Evolutionary conservation across 1,284 basidiomycete genomes (phyloP).

Genomic region (Agroathelia rolfsii): DNA sequence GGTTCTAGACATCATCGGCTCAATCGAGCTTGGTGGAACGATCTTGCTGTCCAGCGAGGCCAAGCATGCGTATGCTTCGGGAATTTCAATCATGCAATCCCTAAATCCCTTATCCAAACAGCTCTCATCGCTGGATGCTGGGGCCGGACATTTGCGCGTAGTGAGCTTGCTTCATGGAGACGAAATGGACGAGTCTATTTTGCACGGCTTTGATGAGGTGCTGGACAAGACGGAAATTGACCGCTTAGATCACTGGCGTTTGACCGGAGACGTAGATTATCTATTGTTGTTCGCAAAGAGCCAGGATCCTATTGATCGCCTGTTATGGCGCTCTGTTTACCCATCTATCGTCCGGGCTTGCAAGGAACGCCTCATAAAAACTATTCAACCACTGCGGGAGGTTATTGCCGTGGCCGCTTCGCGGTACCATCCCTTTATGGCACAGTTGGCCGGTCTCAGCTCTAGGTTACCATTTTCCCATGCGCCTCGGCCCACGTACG

Average conservation of each 20-base stretch:
- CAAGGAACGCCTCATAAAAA: constrained; percentile 34
- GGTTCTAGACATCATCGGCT: background rate
- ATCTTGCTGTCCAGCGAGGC: constrained; percentile 71
- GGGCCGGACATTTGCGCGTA: constrained; percentile 26
- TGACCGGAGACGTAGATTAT: constrained; percentile 40
- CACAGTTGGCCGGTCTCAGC: constrained; percentile 57
- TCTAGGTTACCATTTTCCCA: no score
- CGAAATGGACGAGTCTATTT: constrained; percentile 29
- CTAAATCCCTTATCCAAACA: constrained; percentile 30
- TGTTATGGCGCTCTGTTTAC: constrained; percentile 63
- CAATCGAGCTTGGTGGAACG: constrained; percentile 64
- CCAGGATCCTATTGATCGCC: constrained; percentile 48
- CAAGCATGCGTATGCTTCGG: constrained; percentile 38
- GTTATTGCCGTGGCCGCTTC: constrained; percentile 54
- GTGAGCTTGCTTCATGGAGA: constrained; percentile 43
- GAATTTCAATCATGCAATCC: constrained; percentile 50
- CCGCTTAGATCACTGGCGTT: constrained; percentile 54
- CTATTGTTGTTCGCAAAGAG: constrained; percentile 61
- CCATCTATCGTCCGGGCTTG: constrained; percentile 50
- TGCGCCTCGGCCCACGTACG: no score
- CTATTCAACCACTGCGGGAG: constrained; percentile 46
- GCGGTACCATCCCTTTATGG: constrained; percentile 59
- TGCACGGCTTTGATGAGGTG: constrained; percentile 58
- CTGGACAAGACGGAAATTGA: constrained; percentile 48
- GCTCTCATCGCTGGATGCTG: constrained; percentile 28